Evolutionary conservation across 2,329 filamentous ascomycete genomes (phyloP), one percentile per base, ranked within the genome.

Genomic region (Uncinocarpus reesii): DNA sequence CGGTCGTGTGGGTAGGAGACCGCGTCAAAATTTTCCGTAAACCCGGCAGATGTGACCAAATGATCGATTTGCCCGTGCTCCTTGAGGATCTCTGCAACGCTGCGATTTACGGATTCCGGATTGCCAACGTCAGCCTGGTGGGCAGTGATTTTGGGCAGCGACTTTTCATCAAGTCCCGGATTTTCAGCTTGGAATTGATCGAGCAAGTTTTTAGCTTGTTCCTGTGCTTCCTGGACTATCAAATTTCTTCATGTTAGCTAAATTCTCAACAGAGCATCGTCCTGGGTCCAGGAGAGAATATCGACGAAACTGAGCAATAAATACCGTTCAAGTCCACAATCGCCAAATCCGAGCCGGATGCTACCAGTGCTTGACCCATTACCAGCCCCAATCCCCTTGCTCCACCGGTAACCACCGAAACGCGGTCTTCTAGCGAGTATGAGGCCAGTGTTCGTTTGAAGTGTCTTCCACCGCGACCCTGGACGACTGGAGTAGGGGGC

Each of bases 21-120:
- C 40, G 90, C 90, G 60, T 93, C 84, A 62, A 88, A 93, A 72
- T 95, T 95, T 72, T 95, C 90, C 11, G 86, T 92, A 71, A 96
- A 95, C 38, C 90, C 90, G 42, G 90, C 90, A n/a, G 87, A 93
- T 21, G 90, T 95, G 59, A 96, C 89, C 21, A 96, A 77, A 67
- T 86, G 83, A 69, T 95, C 88, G 58, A 95, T 87, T 66, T 84
- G 83, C 67, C 83, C 82, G 64, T 95, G 89, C 51, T 77, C 69
- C 42, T 71, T 59, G 43, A 90, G 63, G 56, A 90, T 77, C 52
- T 87, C 83, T 31, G 74, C 71, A 56, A 95, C 75, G 57, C 84
- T 84, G 26, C 72, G 67, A 50, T 84, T 81, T 53, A 95, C 89
- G 5, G 86, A 90, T 42, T 81, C 78, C 18, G 83, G 83, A 58